phyloP scores from a whole-genome alignment of 176 grass and related monocot genomes.

The Neostapfia colusana region DNA sequence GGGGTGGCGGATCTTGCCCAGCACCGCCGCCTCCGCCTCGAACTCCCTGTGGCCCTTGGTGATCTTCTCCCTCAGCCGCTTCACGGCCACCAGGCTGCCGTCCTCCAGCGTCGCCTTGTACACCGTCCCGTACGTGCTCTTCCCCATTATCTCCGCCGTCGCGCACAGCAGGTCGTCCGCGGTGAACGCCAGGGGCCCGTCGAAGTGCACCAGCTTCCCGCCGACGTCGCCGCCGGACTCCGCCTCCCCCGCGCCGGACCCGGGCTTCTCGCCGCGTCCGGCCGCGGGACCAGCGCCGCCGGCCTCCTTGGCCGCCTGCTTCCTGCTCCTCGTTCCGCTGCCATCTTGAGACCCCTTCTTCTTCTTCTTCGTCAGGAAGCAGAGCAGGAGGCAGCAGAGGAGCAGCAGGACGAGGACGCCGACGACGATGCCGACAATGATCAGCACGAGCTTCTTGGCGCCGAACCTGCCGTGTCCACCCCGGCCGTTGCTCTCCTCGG shows the following conservation, averaged over 20 bases:
- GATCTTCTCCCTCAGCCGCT: slow-evolving; percentile 75
- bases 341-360: background rate
- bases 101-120: slow-evolving; percentile 78
- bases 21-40: slow-evolving; percentile 52
- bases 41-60: slow-evolving; percentile 75
- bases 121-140: slow-evolving; percentile 74
- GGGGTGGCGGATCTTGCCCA: slow-evolving; percentile 55
- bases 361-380: slow-evolving; percentile 52
- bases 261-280: slow-evolving; percentile 49
- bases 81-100: slow-evolving; percentile 64
- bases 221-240: slow-evolving; percentile 63
- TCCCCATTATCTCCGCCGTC: slow-evolving; percentile 67
- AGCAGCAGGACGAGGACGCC: slow-evolving; percentile 50
- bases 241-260: slow-evolving; percentile 11
- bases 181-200: slow-evolving; percentile 64
- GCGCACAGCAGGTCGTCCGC: slow-evolving; percentile 79
- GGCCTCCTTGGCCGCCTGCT: slow-evolving; percentile 13
- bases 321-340: slow-evolving; percentile 17
- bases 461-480: slow-evolving; percentile 28
- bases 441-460: slow-evolving; percentile 54
- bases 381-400: slow-evolving; percentile 69
- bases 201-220: slow-evolving; percentile 77
- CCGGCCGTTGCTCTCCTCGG: background rate
- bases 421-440: slow-evolving; percentile 46
- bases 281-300: background rate